Base-by-base conservation (phyloP, 371 early-diverging fungal species). In the Apophysomyces elegans region DNA sequence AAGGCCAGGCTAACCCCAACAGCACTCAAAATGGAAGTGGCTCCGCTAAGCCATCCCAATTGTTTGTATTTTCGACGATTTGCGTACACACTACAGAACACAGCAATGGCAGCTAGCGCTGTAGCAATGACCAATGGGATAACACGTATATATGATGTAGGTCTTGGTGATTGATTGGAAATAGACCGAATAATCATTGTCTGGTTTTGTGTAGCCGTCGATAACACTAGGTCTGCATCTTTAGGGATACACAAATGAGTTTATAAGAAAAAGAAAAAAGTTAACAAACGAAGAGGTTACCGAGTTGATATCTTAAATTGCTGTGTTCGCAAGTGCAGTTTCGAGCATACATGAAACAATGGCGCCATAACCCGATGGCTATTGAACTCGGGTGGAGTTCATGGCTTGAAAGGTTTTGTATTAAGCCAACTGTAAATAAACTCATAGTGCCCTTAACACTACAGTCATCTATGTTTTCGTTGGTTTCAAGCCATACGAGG, bases 331-430 rank as follows among this genome's bases (percentile, higher is more conserved):
- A 80, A 9, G 75, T 68, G 59, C 77, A 77, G 58, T 76, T 75
- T 5, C 68, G 72, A 39, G 77, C 64, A 50, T 73, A 80, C 26
- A 76, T 63, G 67, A 73, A 75, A 46, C 80, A 80, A 43, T 72
- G 70, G 39, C 72, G 68, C 80, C 80, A 80, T 37, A 80, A 47
- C 11, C 80, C 80, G 71, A 80, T 70, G 3, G 77, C 66, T 13
- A 80, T 75, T 43, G 70, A 68, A 46, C 71, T 71, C 6, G 80
- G 80, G 36, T 74, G 38, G 21, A 58, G 12, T 12, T 66, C 47
- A 62, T 50, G 47, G 62, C 66, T 56, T 0, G 72, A 64, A 5
- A 77, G 60, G 39, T 77, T 77, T 61, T 74, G 62, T n/a, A 61
- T 69, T 1, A 80, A 32, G 21, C 56, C 59, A 5, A 80, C 74